Conservation (phyloP, 257 asterid genomes). For the Solanum arcanum region DNA sequence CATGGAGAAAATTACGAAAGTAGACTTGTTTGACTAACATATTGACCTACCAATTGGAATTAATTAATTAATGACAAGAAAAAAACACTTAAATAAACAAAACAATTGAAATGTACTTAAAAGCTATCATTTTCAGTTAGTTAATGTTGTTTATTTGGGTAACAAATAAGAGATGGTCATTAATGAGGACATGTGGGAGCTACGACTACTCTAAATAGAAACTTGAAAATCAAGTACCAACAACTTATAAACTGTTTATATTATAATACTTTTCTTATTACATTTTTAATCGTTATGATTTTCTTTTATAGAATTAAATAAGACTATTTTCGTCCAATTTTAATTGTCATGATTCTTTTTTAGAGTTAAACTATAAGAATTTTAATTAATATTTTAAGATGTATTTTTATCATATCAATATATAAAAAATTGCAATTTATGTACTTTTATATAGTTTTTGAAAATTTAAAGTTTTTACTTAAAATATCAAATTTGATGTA, state of each 20-base stretch:
- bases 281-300: no score
- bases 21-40: neutral
- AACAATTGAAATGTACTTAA: neutral
- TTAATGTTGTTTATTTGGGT: neutral
- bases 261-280: no score
- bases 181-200: neutral
- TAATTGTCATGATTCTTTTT: no score
- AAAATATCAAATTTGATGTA: no score
- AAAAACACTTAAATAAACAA: neutral
- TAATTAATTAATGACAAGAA: neutral
- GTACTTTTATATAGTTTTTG: no score
- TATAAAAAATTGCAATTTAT: no score
- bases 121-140: neutral
- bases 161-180: neutral
- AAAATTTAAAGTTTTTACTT: no score
- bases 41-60: neutral
- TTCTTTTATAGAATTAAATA: no score
- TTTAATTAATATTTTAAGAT: no score
- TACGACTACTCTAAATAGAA: neutral
- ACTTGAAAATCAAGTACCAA: neutral
- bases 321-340: no score
- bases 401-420: no score
- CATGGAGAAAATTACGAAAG: neutral
- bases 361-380: no score
- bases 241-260: neutral